phyloP scores from a whole-genome alignment of 805 yeast species.

The Clavispora asparagi region DNA sequence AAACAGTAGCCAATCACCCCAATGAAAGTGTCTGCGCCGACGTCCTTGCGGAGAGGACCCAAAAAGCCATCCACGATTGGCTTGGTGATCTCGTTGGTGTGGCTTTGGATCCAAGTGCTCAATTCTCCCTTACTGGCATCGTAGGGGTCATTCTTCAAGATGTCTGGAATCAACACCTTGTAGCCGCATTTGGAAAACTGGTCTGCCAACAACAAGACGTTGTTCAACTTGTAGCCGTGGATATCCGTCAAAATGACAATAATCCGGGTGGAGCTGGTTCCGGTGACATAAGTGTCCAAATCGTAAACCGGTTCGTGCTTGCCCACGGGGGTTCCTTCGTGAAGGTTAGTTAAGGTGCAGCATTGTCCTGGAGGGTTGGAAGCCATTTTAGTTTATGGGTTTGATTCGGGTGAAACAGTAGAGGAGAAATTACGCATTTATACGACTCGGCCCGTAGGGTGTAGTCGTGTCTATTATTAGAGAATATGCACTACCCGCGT shows the following conservation, averaged over 20 bases:
- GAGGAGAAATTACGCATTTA: neutral
- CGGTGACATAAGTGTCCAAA: constrained; percentile 28
- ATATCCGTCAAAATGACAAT: constrained; percentile 68
- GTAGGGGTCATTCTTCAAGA: constrained; percentile 45
- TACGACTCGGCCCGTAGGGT: neutral
- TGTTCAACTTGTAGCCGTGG: constrained; percentile 55
- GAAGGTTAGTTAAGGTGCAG: constrained; percentile 38
- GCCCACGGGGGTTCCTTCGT: constrained; percentile 51
- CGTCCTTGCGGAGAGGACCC: constrained; percentile 35
- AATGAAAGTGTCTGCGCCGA: constrained; percentile 39
- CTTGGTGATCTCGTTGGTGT: constrained; percentile 43
- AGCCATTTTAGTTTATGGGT: constrained; percentile 25
- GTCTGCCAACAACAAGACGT: constrained; percentile 61
- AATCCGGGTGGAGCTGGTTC: constrained; percentile 36
- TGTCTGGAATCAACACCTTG: constrained; percentile 72
- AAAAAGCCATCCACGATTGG: constrained; percentile 49
- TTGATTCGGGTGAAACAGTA: no score
- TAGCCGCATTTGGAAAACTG: constrained; percentile 57
- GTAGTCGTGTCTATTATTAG: neutral
- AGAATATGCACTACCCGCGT: neutral
- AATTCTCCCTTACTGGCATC: constrained; percentile 9
- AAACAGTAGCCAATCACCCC: constrained; percentile 75
- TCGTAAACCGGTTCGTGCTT: constrained; percentile 36
- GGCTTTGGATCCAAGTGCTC: constrained; percentile 49
- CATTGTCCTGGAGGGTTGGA: constrained; percentile 50